These are phyloP conservation scores for Vanderwaltozyma verrucispora DNA, from an alignment of 805 yeast species.

Conservation along the genomic window DNA sequence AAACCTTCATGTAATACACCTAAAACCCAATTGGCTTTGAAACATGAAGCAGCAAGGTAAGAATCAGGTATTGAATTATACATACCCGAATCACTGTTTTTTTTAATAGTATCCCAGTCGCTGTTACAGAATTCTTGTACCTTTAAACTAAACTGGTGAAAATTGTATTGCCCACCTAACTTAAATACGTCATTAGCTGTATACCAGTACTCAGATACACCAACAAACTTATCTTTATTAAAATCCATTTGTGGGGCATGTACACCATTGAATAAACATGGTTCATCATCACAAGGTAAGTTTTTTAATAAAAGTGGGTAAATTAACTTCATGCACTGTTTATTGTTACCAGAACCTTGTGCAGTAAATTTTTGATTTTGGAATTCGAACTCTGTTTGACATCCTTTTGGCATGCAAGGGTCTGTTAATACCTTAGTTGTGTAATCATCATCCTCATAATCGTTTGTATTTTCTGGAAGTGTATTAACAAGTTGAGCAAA, in stretches of 20 bases:
- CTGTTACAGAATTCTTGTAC: constrained; percentile 66
- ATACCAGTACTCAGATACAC: constrained; percentile 96
- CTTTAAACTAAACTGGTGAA: constrained; percentile 50
- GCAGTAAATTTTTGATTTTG: constrained; percentile 39
- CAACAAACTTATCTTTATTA: constrained; percentile 71
- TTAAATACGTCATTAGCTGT: constrained; percentile 87
- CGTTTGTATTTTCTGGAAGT: constrained; percentile 39
- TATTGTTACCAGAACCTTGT: constrained; percentile 71
- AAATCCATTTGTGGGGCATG: constrained; percentile 88
- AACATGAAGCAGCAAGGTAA: constrained; percentile 66
- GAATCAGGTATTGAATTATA: constrained; percentile 50
- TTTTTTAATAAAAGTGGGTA: constrained; percentile 72
- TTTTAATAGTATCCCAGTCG: constrained; percentile 53
- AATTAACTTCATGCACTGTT: constrained; percentile 56
- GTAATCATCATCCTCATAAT: constrained; percentile 37
- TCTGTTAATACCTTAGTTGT: constrained; percentile 38
- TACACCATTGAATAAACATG: constrained; percentile 90
- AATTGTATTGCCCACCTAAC: constrained; percentile 83
- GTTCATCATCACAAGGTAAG: constrained; percentile 74
- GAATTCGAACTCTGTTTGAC: constrained; percentile 36
- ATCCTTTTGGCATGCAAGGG: constrained; percentile 73
- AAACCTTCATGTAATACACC: constrained; percentile 89
- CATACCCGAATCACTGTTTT: constrained; percentile 41
- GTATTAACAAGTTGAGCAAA: constrained; percentile 43
- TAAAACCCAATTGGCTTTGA: constrained; percentile 91